Conservation (phyloP, 768 basidiomycete genomes). For the Tylopilus cervinicoccineus region DNA sequence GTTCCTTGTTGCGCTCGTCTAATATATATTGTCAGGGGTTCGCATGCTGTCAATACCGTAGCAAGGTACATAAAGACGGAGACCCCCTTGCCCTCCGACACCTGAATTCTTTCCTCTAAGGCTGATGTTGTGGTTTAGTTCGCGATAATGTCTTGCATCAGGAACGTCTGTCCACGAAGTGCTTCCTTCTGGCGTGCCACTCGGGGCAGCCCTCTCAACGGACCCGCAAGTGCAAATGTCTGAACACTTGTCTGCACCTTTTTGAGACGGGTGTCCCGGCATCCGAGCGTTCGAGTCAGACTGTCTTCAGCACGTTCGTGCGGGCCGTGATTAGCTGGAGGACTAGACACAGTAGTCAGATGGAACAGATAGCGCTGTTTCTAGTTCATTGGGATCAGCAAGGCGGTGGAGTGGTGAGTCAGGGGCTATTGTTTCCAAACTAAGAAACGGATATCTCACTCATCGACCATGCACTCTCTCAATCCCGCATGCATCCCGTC, state of each 20-base stretch:
- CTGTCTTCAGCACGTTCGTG: no score
- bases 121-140: background rate
- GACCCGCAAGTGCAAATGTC: background rate
- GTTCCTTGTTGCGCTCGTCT: no score
- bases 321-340: no score
- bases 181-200: background rate
- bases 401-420: no score
- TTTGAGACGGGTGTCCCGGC: background rate
- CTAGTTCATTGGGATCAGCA: no score
- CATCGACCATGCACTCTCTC: background rate
- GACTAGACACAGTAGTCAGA: no score
- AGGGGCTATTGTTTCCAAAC: background rate
- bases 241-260: constrained; percentile 6
- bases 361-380: no score
- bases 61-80: background rate
- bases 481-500: constrained; percentile 1
- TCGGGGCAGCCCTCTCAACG: background rate
- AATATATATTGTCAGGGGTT: no score
- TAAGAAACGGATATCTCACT: background rate
- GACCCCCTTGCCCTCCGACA: background rate
- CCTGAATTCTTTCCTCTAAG: background rate
- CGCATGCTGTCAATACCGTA: background rate
- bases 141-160: no score
- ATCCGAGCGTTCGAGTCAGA: background rate
- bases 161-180: no score